These are phyloP conservation scores for Fraxinus cuspidata DNA, from an alignment of 257 asterid genomes.

Conservation along the genomic window DNA sequence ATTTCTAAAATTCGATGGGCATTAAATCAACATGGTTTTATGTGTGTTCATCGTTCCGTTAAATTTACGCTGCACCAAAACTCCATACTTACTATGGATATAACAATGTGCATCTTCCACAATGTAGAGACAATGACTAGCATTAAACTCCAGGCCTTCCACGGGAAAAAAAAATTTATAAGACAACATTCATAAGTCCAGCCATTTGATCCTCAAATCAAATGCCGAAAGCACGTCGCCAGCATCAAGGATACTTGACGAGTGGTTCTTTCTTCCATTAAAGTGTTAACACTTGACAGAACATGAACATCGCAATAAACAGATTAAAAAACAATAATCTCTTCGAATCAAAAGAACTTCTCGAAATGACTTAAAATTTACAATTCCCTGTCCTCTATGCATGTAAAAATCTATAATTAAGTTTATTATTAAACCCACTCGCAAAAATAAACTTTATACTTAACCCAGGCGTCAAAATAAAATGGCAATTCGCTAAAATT, in stretches of 20 bases:
- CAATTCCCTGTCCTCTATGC: neutral
- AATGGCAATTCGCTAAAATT: neutral
- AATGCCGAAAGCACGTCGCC: neutral
- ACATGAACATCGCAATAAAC: neutral
- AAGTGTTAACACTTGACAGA: neutral
- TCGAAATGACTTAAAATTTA: neutral
- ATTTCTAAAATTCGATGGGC: neutral
- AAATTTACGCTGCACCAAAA: neutral
- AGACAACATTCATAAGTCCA: neutral
- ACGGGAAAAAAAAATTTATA: neutral
- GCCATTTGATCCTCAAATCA: neutral
- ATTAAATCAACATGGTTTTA: neutral
- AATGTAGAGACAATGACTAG: neutral
- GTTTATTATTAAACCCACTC: neutral
- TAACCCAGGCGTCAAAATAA: neutral
- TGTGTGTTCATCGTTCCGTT: neutral
- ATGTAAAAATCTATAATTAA: no score
- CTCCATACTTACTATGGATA: neutral
- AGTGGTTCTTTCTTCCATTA: neutral
- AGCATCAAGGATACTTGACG: neutral
- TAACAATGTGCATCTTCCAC: neutral
- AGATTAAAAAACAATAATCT: neutral
- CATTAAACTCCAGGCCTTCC: neutral
- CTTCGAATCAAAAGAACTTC: neutral
- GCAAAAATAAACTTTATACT: neutral